These are phyloP conservation scores for Nemania sp. DNA, from an alignment of 2,329 filamentous ascomycete species.

Conservation along the genomic window DNA sequence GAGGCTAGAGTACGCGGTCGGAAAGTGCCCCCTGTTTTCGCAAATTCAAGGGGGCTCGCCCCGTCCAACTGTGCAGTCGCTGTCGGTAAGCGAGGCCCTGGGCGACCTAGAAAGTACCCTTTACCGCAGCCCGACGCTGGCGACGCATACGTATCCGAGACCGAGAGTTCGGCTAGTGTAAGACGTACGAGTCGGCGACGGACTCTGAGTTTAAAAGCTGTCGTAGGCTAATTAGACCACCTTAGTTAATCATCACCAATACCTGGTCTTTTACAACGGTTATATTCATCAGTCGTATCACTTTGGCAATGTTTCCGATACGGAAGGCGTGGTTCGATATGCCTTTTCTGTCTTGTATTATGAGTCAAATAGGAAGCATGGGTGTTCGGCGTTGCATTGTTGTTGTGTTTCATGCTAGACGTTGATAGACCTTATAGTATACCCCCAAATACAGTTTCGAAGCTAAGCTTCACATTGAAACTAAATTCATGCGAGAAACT, in stretches of 20 bases:
- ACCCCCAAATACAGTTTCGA: too few species aligned
- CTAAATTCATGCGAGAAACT: too few species aligned
- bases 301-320: too few species aligned
- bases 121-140: neutral
- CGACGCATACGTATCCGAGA: conserved; percentile 16
- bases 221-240: conserved; percentile 13
- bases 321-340: neutral
- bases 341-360: conserved; percentile 10
- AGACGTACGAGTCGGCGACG: conserved; percentile 31
- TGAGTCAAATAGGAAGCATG: neutral
- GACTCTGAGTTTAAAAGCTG: conserved; percentile 28
- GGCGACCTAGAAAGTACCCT: conserved; percentile 31
- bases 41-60: neutral
- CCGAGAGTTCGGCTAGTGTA: conserved; percentile 16
- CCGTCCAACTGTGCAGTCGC: conserved; percentile 3
- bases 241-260: neutral
- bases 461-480: too few species aligned
- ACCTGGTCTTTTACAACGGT: neutral
- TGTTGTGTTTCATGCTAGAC: too few species aligned
- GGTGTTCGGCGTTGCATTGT: conserved; percentile 14
- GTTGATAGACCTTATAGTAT: too few species aligned
- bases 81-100: conserved; percentile 30
- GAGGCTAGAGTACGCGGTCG: conserved; percentile 60
- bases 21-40: conserved; percentile 25
- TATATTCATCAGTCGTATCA: neutral